These are phyloP conservation scores for Plasmopara muralis DNA, from an alignment of 352 stramenopile genomes.

Conservation along the genomic window DNA sequence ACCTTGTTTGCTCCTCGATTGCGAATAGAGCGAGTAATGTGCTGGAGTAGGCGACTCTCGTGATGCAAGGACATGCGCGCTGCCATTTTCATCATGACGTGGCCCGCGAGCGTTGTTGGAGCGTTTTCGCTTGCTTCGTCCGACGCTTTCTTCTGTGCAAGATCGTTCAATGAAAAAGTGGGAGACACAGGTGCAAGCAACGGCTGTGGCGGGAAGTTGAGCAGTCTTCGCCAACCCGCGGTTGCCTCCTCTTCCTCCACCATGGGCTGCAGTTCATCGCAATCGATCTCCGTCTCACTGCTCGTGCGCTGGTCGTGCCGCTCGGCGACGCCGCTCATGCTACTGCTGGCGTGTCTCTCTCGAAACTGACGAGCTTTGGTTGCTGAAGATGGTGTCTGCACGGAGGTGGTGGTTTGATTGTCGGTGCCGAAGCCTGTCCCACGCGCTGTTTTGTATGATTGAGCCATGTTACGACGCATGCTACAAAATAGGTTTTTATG, in stretches of 20 bases:
- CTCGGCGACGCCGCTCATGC: constrained; percentile 27
- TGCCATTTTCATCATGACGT: constrained; percentile 60
- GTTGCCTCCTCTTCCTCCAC: constrained; percentile 12
- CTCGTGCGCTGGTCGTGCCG: constrained; percentile 23
- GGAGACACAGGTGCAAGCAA: constrained; percentile 22
- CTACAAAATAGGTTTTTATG: neutral
- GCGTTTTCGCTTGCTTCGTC: constrained; percentile 6
- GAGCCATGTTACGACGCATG: neutral
- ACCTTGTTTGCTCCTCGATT: constrained; percentile 51
- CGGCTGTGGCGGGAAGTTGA: constrained; percentile 23
- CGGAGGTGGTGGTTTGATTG: constrained; percentile 22
- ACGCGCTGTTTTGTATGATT: constrained; percentile 17
- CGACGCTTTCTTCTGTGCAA: constrained; percentile 20
- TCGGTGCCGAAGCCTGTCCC: constrained; percentile 19
- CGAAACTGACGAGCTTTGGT: constrained; percentile 6
- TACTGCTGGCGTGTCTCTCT: constrained; percentile 11
- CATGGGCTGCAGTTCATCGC: constrained; percentile 35
- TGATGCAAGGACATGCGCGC: constrained; percentile 62
- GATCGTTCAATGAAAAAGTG: constrained; percentile 21
- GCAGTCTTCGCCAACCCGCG: constrained; percentile 24
- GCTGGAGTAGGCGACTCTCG: constrained; percentile 54
- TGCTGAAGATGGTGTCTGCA: constrained; percentile 5
- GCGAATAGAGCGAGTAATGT: constrained; percentile 64
- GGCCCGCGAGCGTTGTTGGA: constrained; percentile 33
- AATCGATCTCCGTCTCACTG: constrained; percentile 42